Conservation (phyloP, 2,329 filamentous ascomycete genomes). For the Anisogramma anomala region DNA sequence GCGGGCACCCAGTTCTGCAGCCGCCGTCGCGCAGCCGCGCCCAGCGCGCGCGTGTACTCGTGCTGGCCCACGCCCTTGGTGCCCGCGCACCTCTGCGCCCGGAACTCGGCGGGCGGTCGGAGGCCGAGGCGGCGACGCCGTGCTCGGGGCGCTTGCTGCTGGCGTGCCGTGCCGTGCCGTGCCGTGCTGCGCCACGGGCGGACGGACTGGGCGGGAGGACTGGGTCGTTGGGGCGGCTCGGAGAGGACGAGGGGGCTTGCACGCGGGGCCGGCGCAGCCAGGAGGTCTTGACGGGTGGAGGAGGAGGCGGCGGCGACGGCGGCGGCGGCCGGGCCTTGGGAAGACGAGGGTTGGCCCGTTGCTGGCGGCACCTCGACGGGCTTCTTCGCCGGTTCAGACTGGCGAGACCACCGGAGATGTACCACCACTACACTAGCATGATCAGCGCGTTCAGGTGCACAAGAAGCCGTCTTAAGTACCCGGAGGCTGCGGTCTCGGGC, state of each 20-base stretch:
- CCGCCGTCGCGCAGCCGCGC: conserved; percentile 50
- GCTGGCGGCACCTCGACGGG: background rate
- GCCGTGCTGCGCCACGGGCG: too few relatives aligned
- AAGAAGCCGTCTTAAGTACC: too few relatives aligned
- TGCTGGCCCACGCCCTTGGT: conserved; percentile 62
- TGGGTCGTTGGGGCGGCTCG: conserved; percentile 9
- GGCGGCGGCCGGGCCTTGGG: conserved; percentile 5
- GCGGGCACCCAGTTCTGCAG: conserved; percentile 65
- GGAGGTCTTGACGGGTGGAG: conserved; percentile 3
- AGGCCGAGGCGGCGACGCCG: conserved; percentile 42
- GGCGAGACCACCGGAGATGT: too few relatives aligned
- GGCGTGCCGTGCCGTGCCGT: too few relatives aligned
- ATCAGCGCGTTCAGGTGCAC: too few relatives aligned
- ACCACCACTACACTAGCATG: too few relatives aligned
- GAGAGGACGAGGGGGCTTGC: conserved; percentile 3
- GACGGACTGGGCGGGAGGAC: background rate
- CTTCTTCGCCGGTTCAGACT: too few relatives aligned
- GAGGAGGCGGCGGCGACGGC: background rate
- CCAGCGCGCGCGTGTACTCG: conserved; percentile 49
- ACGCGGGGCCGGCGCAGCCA: conserved; percentile 8
- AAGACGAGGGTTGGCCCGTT: conserved; percentile 6
- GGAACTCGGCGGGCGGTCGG: conserved; percentile 42
- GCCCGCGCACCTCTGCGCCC: conserved; percentile 52
- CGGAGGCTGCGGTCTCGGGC: too few relatives aligned
- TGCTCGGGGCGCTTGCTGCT: too few relatives aligned